Percentiles rank a stretch among this genome's conserved stretches.
Evolutionary conservation across 2,329 filamentous ascomycete species (phyloP).

Genomic region (Colletotrichum falcatum): DNA sequence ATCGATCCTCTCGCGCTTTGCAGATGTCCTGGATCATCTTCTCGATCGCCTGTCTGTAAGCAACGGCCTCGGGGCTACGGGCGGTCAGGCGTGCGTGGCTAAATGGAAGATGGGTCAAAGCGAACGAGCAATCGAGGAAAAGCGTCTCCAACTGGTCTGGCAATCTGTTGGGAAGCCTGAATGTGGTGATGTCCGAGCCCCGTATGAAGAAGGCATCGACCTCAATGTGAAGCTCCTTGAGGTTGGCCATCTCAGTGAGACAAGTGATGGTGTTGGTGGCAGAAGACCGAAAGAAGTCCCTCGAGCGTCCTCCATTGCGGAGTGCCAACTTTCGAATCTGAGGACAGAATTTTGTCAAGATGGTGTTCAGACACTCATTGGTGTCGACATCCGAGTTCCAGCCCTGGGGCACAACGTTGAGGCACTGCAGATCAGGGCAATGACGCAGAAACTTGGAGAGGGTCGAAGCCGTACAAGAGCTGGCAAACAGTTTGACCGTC

Average conservation of each 20-base stretch:
- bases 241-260: conserved; percentile 18
- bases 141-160: conserved; percentile 20
- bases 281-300: conserved; percentile 7
- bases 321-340: conserved; percentile 12
- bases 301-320: background rate
- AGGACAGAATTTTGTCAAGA: conserved; percentile 24
- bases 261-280: background rate
- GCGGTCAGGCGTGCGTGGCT: background rate
- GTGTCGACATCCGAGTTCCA: background rate
- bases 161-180: conserved; percentile 1
- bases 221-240: conserved; percentile 28
- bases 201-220: conserved; percentile 8
- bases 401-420: background rate
- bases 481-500: background rate
- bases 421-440: conserved; percentile 19
- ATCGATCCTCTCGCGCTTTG: background rate
- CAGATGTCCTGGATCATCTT: conserved; percentile 14
- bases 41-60: conserved; percentile 14
- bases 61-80: conserved; percentile 2
- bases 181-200: background rate
- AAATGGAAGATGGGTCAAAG: background rate
- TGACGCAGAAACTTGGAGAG: conserved; percentile 24
- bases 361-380: conserved; percentile 13
- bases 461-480: background rate
- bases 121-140: conserved; percentile 16